A percentile compares a stretch with the other conserved stretches of the same genome.
Evolutionary conservation across 371 early-diverging fungal genomes (phyloP).

Genomic region (Actinomucor elegans): DNA sequence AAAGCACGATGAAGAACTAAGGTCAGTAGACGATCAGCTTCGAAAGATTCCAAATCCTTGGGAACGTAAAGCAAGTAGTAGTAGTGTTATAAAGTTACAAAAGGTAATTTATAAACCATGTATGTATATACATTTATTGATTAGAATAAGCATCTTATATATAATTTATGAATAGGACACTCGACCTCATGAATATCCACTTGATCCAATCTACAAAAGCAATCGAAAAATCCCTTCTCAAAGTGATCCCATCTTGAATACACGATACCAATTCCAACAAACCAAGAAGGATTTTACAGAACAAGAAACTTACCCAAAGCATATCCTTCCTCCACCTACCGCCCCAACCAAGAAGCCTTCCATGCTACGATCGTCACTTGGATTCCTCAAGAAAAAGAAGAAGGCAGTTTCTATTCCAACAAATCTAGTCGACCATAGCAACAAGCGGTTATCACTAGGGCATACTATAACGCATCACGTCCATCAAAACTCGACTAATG

Average conservation of each 20-base stretch:
- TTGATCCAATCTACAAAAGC: slow-evolving; percentile 6
- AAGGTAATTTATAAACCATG: too few relatives aligned
- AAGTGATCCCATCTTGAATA: slow-evolving; percentile 9
- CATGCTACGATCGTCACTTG: not conserved
- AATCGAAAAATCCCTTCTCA: not conserved
- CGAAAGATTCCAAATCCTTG: slow-evolving; percentile 1
- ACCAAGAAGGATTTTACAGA: too few relatives aligned
- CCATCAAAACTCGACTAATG: not conserved
- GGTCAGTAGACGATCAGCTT: slow-evolving; percentile 10
- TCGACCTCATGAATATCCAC: slow-evolving; percentile 3
- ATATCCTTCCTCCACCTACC: not conserved
- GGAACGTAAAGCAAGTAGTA: not conserved
- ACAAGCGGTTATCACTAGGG: slow-evolving; percentile 1
- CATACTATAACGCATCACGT: not conserved
- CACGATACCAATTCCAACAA: not conserved
- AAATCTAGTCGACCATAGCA: not conserved
- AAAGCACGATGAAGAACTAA: slow-evolving; percentile 5
- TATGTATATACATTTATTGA: too few relatives aligned
- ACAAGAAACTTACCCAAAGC: not conserved
- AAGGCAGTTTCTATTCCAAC: not conserved
- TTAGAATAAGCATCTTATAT: too few relatives aligned
- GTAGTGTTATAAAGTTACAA: not conserved
- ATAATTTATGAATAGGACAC: too few relatives aligned
- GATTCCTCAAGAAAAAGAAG: slow-evolving; percentile 8
- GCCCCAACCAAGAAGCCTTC: slow-evolving; percentile 6